Conservation (phyloP, 768 basidiomycete genomes). For the Leccinellum rugosiceps region DNA sequence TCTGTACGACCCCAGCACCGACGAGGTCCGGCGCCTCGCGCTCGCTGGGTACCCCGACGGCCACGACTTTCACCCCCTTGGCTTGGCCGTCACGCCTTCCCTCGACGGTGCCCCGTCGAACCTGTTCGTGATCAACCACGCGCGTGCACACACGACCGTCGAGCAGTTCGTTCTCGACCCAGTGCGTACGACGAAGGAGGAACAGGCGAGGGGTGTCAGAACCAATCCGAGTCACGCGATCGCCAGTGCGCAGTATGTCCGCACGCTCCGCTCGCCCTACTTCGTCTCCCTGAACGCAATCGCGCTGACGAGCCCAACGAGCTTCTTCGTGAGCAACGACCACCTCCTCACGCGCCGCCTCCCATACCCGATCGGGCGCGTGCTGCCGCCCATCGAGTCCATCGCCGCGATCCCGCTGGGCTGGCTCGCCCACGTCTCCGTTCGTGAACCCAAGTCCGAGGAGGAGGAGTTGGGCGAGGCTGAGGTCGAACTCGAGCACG, state of each 20-base stretch:
- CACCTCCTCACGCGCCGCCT: constrained; percentile 65
- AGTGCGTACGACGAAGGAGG: constrained; percentile 28
- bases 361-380: constrained; percentile 43
- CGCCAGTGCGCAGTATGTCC: constrained; percentile 45
- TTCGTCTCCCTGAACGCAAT: constrained; percentile 68
- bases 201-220: background rate
- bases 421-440: constrained; percentile 55
- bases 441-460: constrained; percentile 26
- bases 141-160: constrained; percentile 54
- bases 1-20: constrained; percentile 38
- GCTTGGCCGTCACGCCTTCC: constrained; percentile 56
- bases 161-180: constrained; percentile 65
- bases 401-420: constrained; percentile 53
- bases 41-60: constrained; percentile 50
- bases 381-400: constrained; percentile 55
- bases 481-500: constrained; percentile 28
- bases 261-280: constrained; percentile 55
- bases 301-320: constrained; percentile 59
- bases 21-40: constrained; percentile 37
- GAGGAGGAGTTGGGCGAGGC: too few relatives aligned
- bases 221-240: too few relatives aligned
- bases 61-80: constrained; percentile 73
- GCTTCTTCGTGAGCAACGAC: constrained; percentile 74
- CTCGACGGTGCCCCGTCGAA: constrained; percentile 46
- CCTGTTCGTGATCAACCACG: constrained; percentile 70